phyloP scores from a whole-genome alignment of 495 filamentous ascomycete genomes.

The Tuber aestivum region DNA sequence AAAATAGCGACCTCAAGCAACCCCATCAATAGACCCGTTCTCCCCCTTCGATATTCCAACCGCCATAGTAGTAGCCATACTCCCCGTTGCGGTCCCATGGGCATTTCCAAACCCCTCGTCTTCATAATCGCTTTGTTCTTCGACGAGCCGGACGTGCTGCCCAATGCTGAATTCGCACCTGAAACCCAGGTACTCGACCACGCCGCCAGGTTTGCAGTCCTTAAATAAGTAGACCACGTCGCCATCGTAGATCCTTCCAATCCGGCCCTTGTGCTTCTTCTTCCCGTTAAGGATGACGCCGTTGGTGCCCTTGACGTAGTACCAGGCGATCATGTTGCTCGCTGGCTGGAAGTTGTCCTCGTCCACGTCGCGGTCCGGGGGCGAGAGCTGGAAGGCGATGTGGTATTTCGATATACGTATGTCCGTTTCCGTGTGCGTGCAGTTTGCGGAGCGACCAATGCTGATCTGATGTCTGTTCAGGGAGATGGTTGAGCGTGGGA shows the following conservation, averaged over 20 bases:
- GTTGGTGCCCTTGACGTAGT: slow-evolving; percentile 24
- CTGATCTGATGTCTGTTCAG: slow-evolving; percentile 18
- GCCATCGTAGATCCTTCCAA: slow-evolving; percentile 30
- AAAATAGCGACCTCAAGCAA: background rate
- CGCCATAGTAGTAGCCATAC: slow-evolving; percentile 30
- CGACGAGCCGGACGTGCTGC: slow-evolving; percentile 11
- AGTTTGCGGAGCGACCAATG: slow-evolving; percentile 31
- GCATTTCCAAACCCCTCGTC: background rate
- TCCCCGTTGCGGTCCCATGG: slow-evolving; percentile 4
- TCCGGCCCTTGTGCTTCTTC: slow-evolving; percentile 19
- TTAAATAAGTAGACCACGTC: slow-evolving; percentile 35
- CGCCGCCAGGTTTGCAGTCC: background rate
- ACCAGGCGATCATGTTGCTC: slow-evolving; percentile 32
- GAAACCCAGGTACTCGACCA: slow-evolving; percentile 31
- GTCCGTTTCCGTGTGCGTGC: slow-evolving; percentile 21
- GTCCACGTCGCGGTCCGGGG: background rate
- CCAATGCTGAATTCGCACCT: slow-evolving; percentile 32
- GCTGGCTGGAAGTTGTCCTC: slow-evolving; percentile 9
- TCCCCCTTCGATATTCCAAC: slow-evolving; percentile 12
- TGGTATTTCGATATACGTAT: slow-evolving; percentile 35
- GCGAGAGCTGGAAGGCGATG: slow-evolving; percentile 29
- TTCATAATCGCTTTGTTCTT: slow-evolving; percentile 21
- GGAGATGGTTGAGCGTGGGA: slow-evolving; percentile 14
- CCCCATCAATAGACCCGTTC: slow-evolving; percentile 1
- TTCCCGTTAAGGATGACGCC: slow-evolving; percentile 34